Conservation (phyloP, 805 yeast genomes). For the Debaryomyces castellii region DNA sequence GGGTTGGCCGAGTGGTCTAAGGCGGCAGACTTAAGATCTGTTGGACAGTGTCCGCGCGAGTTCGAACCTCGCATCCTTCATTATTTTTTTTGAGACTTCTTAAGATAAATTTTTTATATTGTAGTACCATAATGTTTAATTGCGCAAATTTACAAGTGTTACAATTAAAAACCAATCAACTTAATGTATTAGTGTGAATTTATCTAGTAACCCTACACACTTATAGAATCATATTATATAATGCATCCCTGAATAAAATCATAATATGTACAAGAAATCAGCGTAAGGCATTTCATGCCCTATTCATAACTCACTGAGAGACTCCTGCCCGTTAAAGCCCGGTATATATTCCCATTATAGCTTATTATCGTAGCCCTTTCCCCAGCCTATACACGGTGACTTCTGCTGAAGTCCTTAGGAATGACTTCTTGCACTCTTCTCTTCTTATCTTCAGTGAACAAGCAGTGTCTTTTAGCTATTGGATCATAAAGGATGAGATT, state of each 20-base stretch:
- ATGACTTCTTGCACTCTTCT: slow-evolving; percentile 64
- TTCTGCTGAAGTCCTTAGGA: slow-evolving; percentile 35
- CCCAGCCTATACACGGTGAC: slow-evolving; percentile 16
- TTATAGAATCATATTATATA: background rate
- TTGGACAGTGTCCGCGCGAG: slow-evolving; percentile 52
- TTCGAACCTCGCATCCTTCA: slow-evolving; percentile 55
- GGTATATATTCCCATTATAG: background rate
- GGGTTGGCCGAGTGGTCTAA: slow-evolving; percentile 54
- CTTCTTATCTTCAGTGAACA: slow-evolving; percentile 85
- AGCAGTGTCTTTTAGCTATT: slow-evolving; percentile 80
- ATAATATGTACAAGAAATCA: background rate
- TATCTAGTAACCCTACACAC: background rate
- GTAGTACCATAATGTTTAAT: no score
- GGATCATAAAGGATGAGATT: slow-evolving; percentile 88
- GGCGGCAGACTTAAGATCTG: slow-evolving; percentile 53
- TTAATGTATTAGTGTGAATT: background rate
- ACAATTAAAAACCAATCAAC: no score
- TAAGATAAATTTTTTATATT: no score
- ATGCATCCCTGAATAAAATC: background rate
- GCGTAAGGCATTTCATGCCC: background rate
- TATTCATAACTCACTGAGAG: background rate
- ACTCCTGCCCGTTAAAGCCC: background rate
- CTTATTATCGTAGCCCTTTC: background rate
- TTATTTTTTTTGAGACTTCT: slow-evolving; percentile 27
- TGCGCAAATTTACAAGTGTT: no score